Percentiles rank a stretch among this genome's conserved stretches.
phyloP scores from a whole-genome alignment of 176 grass and related monocot species.

The Typha latifolia region DNA sequence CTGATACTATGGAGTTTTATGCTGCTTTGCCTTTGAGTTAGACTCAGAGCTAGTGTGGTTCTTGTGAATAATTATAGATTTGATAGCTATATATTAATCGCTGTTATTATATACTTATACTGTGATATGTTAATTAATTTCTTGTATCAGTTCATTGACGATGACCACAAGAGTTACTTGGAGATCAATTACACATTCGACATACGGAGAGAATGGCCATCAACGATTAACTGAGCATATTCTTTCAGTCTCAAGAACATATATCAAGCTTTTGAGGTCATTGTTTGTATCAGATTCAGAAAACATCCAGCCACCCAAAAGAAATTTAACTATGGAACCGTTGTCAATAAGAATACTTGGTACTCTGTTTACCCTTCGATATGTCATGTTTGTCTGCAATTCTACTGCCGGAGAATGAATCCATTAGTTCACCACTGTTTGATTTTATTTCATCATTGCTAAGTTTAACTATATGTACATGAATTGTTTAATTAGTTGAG shows the following conservation, averaged over 20 bases:
- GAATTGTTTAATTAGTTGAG: neutral
- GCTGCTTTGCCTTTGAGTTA: too few species aligned
- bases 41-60: neutral
- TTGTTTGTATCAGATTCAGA: neutral
- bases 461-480: neutral
- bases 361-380: neutral
- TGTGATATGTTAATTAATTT: neutral
- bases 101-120: neutral
- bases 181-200: slow-evolving; percentile 97
- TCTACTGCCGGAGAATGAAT: neutral
- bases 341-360: neutral
- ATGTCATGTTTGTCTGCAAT: neutral
- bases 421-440: neutral
- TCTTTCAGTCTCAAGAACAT: neutral
- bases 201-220: slow-evolving; percentile 87
- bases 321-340: neutral
- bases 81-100: neutral
- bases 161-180: slow-evolving; percentile 92
- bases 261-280: too few species aligned
- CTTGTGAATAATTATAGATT: neutral
- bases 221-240: slow-evolving; percentile 14
- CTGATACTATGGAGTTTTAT: neutral
- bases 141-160: slow-evolving; percentile 71
- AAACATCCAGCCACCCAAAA: neutral
- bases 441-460: neutral